Conservation (phyloP, 2,329 filamentous ascomycete species). For the Macrophomina pseudophaseolina region DNA sequence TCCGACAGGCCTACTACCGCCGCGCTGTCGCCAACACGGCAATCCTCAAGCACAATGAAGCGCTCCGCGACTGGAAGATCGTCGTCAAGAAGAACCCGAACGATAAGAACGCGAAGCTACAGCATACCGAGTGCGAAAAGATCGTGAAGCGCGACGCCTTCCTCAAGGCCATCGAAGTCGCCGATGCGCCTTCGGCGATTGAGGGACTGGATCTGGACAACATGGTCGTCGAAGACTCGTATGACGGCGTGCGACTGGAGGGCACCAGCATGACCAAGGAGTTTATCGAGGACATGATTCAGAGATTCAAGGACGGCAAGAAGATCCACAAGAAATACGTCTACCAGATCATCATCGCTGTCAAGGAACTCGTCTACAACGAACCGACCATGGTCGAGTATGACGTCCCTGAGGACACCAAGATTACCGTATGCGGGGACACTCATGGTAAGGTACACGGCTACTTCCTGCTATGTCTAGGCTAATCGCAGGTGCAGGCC, state of each 20-base stretch:
- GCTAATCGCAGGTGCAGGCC: constrained; percentile 61
- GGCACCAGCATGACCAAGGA: constrained; percentile 85
- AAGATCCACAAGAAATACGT: constrained; percentile 95
- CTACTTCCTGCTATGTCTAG: background rate
- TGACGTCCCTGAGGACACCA: constrained; percentile 75
- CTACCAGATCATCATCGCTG: constrained; percentile 91
- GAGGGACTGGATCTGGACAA: constrained; percentile 87
- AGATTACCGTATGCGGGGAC: constrained; percentile 94
- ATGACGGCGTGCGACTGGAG: constrained; percentile 81
- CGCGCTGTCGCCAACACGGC: constrained; percentile 90
- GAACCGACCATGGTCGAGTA: constrained; percentile 98
- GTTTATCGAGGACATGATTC: constrained; percentile 96
- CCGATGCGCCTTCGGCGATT: constrained; percentile 88
- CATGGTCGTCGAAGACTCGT: constrained; percentile 80
- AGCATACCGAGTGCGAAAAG: constrained; percentile 92
- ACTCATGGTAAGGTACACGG: constrained; percentile 74
- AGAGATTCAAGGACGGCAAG: constrained; percentile 95
- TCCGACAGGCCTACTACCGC: constrained; percentile 82
- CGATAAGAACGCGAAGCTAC: constrained; percentile 90
- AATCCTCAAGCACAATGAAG: constrained; percentile 86
- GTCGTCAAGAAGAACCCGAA: constrained; percentile 84
- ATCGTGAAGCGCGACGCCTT: constrained; percentile 91
- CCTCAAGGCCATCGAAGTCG: constrained; percentile 90
- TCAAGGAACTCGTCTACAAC: constrained; percentile 86
- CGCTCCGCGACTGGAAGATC: constrained; percentile 88